phyloP scores from a whole-genome alignment of 2,329 filamentous ascomycete genomes.

The Chaetomiaceae sp. region DNA sequence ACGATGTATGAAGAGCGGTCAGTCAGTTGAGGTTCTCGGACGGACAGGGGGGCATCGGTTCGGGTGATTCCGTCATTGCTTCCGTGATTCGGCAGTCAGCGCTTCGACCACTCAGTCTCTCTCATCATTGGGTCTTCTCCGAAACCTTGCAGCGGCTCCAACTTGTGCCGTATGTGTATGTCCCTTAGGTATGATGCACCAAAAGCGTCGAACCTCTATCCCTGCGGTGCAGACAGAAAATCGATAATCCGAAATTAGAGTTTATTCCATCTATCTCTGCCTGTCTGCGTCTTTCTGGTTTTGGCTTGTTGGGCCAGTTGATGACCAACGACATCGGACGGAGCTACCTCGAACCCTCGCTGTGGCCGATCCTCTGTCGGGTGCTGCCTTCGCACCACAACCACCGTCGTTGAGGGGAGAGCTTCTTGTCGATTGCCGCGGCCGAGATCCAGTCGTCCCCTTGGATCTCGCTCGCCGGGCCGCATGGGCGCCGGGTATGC shows the following conservation, averaged over 20 bases:
- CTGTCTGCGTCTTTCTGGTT: slow-evolving; percentile 8
- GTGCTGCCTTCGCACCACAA: slow-evolving; percentile 21
- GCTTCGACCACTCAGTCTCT: no score
- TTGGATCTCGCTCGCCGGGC: slow-evolving; percentile 6
- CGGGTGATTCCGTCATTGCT: no score
- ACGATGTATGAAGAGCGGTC: no score
- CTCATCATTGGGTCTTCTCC: no score
- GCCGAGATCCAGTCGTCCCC: slow-evolving; percentile 7
- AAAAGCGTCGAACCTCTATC: no score
- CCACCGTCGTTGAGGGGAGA: slow-evolving; percentile 20
- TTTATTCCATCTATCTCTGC: slow-evolving; percentile 12
- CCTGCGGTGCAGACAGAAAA: neutral
- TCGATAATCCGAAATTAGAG: neutral
- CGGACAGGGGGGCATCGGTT: no score
- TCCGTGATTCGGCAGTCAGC: no score
- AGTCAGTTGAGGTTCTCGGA: no score
- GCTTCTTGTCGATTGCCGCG: slow-evolving; percentile 10
- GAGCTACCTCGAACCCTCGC: slow-evolving; percentile 12
- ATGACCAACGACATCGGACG: slow-evolving; percentile 21
- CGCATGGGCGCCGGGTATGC: neutral
- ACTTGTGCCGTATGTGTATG: no score
- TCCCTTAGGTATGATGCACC: no score
- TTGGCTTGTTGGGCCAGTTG: slow-evolving; percentile 23
- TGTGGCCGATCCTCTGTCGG: slow-evolving; percentile 14
- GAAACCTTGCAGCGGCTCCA: no score